Percentiles rank a stretch among this genome's conserved stretches.
Conservation (phyloP, 2,329 filamentous ascomycete species). For the Pseudocercospora pini-densiflorae region DNA sequence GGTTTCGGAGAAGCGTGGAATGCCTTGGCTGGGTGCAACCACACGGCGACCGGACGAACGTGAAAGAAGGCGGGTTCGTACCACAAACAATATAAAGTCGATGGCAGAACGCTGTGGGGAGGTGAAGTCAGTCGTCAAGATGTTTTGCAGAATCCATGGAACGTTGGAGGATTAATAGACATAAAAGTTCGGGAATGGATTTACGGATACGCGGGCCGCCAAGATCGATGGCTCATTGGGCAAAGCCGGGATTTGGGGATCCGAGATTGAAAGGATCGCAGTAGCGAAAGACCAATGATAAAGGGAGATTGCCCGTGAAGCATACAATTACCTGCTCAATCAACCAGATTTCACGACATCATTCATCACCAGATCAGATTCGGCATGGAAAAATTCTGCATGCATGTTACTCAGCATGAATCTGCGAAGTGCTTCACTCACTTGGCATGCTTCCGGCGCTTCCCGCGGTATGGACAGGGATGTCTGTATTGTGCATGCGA, state of each 20-base stretch:
- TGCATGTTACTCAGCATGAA: not conserved
- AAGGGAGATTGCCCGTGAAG: not conserved
- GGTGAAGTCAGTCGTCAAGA: not conserved
- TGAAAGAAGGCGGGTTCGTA: not conserved
- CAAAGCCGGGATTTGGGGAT: conserved; percentile 2
- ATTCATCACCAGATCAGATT: not conserved
- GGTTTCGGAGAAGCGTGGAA: conserved; percentile 5
- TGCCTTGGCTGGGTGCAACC: not conserved
- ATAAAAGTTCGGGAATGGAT: not conserved
- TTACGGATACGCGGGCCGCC: conserved; percentile 9
- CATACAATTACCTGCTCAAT: not conserved
- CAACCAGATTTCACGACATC: not conserved
- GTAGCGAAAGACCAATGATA: not conserved
- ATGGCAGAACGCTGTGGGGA: not conserved
- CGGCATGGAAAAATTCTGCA: not conserved
- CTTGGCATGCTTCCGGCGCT: conserved; percentile 1
- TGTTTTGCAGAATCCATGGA: conserved; percentile 6
- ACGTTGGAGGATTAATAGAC: conserved; percentile 7
- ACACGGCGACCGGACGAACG: not conserved
- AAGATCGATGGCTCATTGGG: conserved; percentile 5
- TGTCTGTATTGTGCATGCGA: not conserved
- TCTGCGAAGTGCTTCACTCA: not conserved
- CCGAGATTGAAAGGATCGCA: conserved; percentile 9
- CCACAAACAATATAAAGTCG: not conserved
- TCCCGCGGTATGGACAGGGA: not conserved